Percentiles rank a stretch among this genome's conserved stretches.
Evolutionary conservation across 177 flowering plant genomes (phyloP).

Genomic region (Vitis hybrid): DNA sequence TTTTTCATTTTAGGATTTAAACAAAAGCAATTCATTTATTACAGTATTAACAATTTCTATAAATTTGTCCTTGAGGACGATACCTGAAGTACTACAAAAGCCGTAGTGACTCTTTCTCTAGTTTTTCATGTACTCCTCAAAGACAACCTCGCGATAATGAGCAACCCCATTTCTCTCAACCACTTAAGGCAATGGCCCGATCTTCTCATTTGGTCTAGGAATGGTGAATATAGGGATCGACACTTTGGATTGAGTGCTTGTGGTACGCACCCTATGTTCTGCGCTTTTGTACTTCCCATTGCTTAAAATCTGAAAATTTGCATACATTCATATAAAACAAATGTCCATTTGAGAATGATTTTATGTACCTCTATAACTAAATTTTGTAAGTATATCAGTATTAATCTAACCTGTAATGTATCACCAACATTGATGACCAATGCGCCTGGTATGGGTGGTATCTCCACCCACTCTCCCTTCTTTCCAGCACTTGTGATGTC

Average conservation of each 20-base stretch:
- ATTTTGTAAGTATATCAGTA: too few species aligned
- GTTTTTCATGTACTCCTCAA: constrained; percentile 18
- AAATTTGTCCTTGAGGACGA: too few species aligned
- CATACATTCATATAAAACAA: too few species aligned
- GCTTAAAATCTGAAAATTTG: too few species aligned
- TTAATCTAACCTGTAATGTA: constrained; percentile 28
- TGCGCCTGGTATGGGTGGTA: constrained; percentile 42
- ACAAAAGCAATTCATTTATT: too few species aligned
- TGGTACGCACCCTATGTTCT: constrained; percentile 44
- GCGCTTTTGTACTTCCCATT: constrained; percentile 8
- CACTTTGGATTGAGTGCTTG: constrained; percentile 28
- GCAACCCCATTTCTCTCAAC: constrained; percentile 34
- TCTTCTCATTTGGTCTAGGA: constrained; percentile 24
- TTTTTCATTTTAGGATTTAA: too few species aligned
- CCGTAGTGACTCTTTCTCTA: too few species aligned
- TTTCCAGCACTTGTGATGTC: background rate
- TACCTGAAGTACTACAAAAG: too few species aligned
- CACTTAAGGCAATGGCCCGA: constrained; percentile 31
- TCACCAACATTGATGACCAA: constrained; percentile 49
- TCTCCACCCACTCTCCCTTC: constrained; percentile 38
- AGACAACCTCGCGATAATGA: constrained; percentile 24
- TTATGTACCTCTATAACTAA: too few species aligned
- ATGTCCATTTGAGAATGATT: too few species aligned
- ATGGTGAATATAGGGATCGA: constrained; percentile 33
- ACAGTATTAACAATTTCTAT: too few species aligned